These are phyloP conservation scores for Eucalyptus pauciflora DNA, from an alignment of 345 rosid species.

Conservation along the genomic window DNA sequence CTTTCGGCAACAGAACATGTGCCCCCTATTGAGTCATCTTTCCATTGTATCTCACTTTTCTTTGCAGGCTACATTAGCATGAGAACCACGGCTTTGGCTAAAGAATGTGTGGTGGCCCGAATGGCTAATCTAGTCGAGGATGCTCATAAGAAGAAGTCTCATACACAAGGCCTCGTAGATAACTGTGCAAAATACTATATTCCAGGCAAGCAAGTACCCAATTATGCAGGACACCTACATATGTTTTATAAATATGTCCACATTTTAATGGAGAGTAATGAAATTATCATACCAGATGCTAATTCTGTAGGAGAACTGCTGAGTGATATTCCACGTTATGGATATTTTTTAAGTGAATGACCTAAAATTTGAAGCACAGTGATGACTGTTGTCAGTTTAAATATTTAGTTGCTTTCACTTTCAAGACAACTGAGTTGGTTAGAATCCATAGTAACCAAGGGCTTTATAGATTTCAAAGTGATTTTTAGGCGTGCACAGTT, in stretches of 20 bases:
- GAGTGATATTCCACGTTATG: neutral
- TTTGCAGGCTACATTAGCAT: constrained; percentile 30
- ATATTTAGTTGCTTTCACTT: neutral
- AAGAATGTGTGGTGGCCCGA: constrained; percentile 73
- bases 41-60: neutral
- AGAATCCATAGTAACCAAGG: neutral
- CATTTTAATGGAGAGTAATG: neutral
- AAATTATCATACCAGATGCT: neutral
- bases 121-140: constrained; percentile 86
- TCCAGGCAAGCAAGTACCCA: constrained; percentile 37
- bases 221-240: neutral
- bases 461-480: neutral
- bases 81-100: constrained; percentile 62
- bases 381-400: neutral
- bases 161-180: constrained; percentile 55
- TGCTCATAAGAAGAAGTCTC: constrained; percentile 69
- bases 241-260: neutral
- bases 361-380: neutral
- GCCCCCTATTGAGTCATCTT: neutral
- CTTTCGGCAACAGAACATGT: neutral
- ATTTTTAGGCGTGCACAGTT: neutral
- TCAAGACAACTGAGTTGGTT: neutral
- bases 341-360: neutral
- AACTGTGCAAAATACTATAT: constrained; percentile 59
- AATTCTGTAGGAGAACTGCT: neutral